These are phyloP conservation scores for Hibiscus syriacus DNA, from an alignment of 345 rosid genomes.

Conservation along the genomic window DNA sequence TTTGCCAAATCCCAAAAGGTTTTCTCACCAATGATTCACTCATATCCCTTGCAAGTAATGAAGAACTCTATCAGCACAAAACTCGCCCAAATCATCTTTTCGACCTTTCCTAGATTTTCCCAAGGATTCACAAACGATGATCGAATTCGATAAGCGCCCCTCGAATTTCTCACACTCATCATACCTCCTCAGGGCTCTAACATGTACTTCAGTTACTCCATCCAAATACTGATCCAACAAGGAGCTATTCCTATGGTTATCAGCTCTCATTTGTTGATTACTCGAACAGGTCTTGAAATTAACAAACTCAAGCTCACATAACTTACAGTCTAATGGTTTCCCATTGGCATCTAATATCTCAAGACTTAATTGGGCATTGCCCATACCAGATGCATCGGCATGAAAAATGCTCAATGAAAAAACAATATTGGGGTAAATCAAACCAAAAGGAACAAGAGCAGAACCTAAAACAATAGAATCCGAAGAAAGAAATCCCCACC, in stretches of 20 bases:
- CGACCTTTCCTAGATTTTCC: constrained; percentile 22
- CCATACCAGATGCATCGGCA: constrained; percentile 4
- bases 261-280: constrained; percentile 10
- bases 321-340: constrained; percentile 73
- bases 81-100: constrained; percentile 30
- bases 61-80: constrained; percentile 54
- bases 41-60: constrained; percentile 44
- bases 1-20: constrained; percentile 60
- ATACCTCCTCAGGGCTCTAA: constrained; percentile 42
- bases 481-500: constrained; percentile 84
- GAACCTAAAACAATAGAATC: constrained; percentile 60
- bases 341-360: constrained; percentile 63
- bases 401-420: constrained; percentile 21
- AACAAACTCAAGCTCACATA: constrained; percentile 54
- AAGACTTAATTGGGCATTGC: constrained; percentile 43
- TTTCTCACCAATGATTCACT: constrained; percentile 34
- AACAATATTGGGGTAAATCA: constrained; percentile 69
- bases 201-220: constrained; percentile 33
- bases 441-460: constrained; percentile 60
- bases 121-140: constrained; percentile 38
- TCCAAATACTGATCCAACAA: constrained; percentile 23
- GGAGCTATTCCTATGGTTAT: constrained; percentile 21
- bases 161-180: constrained; percentile 29
- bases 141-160: constrained; percentile 27
- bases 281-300: constrained; percentile 19